Base-by-base conservation (phyloP, 306 rosid genomes). In the Dryas octopetala region DNA sequence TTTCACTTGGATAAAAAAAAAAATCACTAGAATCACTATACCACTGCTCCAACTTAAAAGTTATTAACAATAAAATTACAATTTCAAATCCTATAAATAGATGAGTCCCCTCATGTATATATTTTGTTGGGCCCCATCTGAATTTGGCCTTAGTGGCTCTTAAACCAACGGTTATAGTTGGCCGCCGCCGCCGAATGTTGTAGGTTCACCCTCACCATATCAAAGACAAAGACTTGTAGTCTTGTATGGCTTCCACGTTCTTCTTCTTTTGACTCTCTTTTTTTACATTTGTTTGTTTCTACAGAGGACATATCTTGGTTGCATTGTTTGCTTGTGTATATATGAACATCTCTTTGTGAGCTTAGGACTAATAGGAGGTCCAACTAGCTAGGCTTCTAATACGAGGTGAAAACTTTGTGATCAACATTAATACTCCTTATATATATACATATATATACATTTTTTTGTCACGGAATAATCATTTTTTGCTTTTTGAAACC, bases 221-320 rank as follows among this genome's bases (percentile, higher is more conserved):
- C 15, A 49, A 19, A n/a, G 9, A 71, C 9, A 49, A 19, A n/a
- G 9, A 57, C 50, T 58, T 62, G 47, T 64, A n/a, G 9, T 55
- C 50, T 58, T 52, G 47, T 64, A 52, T 81, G 85, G 81, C 76
- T 71, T 78, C 72, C 88, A 78, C 79, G 79, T 75, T 74, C 66
- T 78, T 59, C 62, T 41, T 53, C n/a, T n/a, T 3, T 41, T n/a
- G 45, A 60, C 67, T 46, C 50, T 55, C n/a, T 5, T 59, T 4
- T 58, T 6, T 51, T 9, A 12, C 40, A 9, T 66, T 14, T 45
- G 62, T 17, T 46, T 65, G 44, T 10, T 63, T 61, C 48, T 40
- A 28, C 7, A 7, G 68, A 6, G 26, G 68, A 63, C 15, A 16
- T 63, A 23, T 40, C 38, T 32, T 32, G 38, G 38, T 15, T 6